Evolutionary conservation across 768 basidiomycete species (phyloP).

Genomic region (Holtermannia corniformis): DNA sequence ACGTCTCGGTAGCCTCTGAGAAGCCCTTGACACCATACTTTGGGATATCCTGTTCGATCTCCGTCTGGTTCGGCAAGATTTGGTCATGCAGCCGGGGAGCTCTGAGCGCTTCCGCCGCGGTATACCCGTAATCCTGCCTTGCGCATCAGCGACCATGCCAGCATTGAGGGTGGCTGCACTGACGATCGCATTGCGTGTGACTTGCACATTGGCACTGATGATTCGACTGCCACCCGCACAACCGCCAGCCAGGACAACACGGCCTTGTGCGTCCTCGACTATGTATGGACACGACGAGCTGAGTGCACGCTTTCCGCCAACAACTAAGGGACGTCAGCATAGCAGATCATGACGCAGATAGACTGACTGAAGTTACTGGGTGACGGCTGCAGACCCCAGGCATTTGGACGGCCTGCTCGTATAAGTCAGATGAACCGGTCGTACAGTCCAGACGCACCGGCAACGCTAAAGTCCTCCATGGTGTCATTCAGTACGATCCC

Average conservation of each 20-base stretch:
- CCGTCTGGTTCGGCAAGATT: constrained; percentile 21
- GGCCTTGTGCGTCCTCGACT: background rate
- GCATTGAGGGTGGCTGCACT: background rate
- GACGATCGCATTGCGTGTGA: constrained; percentile 25
- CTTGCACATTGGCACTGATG: background rate
- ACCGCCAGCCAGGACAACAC: background rate
- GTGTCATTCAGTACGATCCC: background rate
- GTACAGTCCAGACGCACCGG: too few relatives aligned
- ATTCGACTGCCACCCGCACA: background rate
- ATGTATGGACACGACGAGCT: constrained; percentile 1
- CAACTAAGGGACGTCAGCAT: background rate
- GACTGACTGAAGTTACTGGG: background rate
- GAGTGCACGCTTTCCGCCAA: background rate
- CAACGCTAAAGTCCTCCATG: background rate
- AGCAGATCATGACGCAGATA: too few relatives aligned
- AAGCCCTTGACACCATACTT: constrained; percentile 19
- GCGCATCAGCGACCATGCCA: background rate
- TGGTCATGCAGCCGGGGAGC: constrained; percentile 29
- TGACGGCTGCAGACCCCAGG: too few relatives aligned
- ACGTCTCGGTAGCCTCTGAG: too few relatives aligned
- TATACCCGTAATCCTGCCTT: constrained; percentile 19
- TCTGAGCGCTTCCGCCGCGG: constrained; percentile 20
- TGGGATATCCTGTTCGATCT: constrained; percentile 12
- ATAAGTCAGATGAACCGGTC: too few relatives aligned
- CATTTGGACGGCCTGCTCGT: too few relatives aligned